Evolutionary conservation across 139 green algal species (phyloP).

Genomic region (Chlorella sp.): DNA sequence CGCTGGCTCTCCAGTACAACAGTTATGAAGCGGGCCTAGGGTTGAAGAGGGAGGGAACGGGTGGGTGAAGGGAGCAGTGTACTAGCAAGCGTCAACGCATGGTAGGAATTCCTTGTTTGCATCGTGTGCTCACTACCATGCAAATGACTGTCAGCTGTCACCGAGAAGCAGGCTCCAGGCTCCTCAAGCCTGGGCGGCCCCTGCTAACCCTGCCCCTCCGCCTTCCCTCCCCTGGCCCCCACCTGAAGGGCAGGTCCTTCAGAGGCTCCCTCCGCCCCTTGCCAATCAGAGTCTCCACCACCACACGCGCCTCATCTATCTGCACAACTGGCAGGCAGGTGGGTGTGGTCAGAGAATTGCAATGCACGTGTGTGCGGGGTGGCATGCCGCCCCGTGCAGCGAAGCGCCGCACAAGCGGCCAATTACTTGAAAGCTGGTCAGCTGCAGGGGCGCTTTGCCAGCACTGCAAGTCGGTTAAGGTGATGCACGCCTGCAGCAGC

Average conservation of each 20-base stretch:
- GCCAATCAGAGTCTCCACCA: conserved; percentile 43
- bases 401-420: neutral
- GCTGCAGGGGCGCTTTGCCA: no score
- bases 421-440: neutral
- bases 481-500: no score
- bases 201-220: neutral
- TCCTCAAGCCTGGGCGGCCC: neutral
- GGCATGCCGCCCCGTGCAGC: neutral
- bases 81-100: no score
- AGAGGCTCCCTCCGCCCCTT: neutral
- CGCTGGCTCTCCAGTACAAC: no score
- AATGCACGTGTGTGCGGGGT: neutral
- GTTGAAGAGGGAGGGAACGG: neutral
- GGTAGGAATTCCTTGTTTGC: neutral
- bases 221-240: neutral
- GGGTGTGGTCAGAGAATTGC: neutral
- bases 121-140: neutral
- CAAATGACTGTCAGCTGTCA: neutral
- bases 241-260: conserved; percentile 79
- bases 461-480: no score
- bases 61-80: no score
- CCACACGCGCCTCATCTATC: conserved; percentile 47
- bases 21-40: neutral
- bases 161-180: neutral
- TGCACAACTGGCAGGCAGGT: neutral